Percentiles rank a stretch among this genome's conserved stretches.
These are phyloP conservation scores for sorghum (Sorghum bicolor) DNA, from an alignment of 176 grass and related monocot genomes.

Conservation along the genomic window Sorghum_bicolor_NCBIv3 NC_012870.2:74498001-74498500, in stretches of 20 bases:
- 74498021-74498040: too few species aligned
- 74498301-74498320: neutral
- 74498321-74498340: neutral
- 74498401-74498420: neutral
- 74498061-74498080: too few species aligned
- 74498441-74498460: neutral
- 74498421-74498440: neutral
- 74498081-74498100: too few species aligned
- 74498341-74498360: neutral
- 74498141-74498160: too few species aligned
- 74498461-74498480: neutral
- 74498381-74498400: neutral
- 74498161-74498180: too few species aligned
- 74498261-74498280: neutral
- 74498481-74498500: neutral
- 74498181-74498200: too few species aligned
- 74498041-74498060: too few species aligned
- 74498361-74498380: neutral
- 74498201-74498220: too few species aligned
- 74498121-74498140: too few species aligned
- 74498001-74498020: too few species aligned
- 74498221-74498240: slow-evolving; percentile 21
- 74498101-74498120: too few species aligned
- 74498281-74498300: neutral
- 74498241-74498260: neutral